Conservation (phyloP, 768 basidiomycete genomes). For the Lactifluus rugatus region DNA sequence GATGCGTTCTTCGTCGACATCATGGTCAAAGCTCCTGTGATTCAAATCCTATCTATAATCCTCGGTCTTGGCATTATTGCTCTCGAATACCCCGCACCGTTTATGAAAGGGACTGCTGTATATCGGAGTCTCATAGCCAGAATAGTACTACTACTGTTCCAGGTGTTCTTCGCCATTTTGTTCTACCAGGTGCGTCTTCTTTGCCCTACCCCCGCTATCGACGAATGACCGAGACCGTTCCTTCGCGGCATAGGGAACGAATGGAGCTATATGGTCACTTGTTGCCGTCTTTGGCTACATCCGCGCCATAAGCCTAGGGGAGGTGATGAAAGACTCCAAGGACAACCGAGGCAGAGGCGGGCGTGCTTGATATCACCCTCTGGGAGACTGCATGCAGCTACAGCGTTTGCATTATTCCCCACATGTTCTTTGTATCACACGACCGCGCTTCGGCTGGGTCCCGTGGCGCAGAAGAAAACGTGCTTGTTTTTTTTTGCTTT, state of each 20-base stretch:
- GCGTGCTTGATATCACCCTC: constrained; percentile 35
- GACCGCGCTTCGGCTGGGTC: constrained; percentile 5
- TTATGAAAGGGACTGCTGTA: constrained; percentile 42
- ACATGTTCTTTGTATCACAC: not conserved
- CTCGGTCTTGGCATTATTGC: constrained; percentile 49
- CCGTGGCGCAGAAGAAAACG: not conserved
- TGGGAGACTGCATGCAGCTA: constrained; percentile 11
- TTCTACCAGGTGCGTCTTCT: constrained; percentile 62
- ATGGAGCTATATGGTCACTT: constrained; percentile 71
- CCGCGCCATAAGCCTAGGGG: constrained; percentile 56
- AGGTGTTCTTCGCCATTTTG: constrained; percentile 51
- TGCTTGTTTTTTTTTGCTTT: not conserved
- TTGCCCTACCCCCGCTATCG: not conserved
- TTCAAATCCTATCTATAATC: constrained; percentile 60
- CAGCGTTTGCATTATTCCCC: constrained; percentile 5
- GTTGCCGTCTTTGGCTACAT: constrained; percentile 60
- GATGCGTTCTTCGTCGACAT: constrained; percentile 52
- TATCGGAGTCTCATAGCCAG: constrained; percentile 58
- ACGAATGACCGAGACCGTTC: not conserved
- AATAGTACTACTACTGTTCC: constrained; percentile 53
- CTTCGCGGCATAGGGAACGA: constrained; percentile 54
- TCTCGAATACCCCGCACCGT: constrained; percentile 64
- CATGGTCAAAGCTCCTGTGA: constrained; percentile 68
- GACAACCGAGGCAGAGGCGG: constrained; percentile 50
- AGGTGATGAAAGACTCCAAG: constrained; percentile 58